A percentile compares a stretch with the other conserved stretches of the same genome.
Conservation (phyloP, 768 basidiomycete genomes). For the Psilocybe azurescens region DNA sequence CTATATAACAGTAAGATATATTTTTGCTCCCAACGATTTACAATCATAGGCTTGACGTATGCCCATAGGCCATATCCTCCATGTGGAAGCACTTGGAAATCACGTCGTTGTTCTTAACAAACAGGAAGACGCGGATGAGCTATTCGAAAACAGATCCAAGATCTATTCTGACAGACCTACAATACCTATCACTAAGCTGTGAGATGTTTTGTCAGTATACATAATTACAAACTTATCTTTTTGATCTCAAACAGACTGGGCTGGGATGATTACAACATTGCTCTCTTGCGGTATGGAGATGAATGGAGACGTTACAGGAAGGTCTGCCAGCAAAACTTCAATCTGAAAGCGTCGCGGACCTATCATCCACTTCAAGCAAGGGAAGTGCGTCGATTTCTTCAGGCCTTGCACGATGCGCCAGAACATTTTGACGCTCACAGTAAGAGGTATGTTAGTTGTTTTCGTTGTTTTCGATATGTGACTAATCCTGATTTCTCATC, state of each 20-base stretch:
- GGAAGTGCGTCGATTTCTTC: constrained; percentile 34
- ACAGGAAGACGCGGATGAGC: constrained; percentile 21
- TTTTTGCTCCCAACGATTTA: neutral
- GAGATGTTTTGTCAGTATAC: neutral
- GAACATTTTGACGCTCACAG: constrained; percentile 15
- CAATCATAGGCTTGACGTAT: neutral
- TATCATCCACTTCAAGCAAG: constrained; percentile 33
- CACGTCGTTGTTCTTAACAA: constrained; percentile 34
- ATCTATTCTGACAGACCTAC: constrained; percentile 52
- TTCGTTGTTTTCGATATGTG: too few relatives aligned
- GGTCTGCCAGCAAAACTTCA: constrained; percentile 38
- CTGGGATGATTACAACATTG: constrained; percentile 41
- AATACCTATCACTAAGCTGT: constrained; percentile 19
- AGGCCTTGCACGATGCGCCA: constrained; percentile 25
- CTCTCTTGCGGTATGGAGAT: constrained; percentile 37
- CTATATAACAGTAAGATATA: constrained; percentile 19
- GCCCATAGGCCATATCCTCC: constrained; percentile 27
- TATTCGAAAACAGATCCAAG: constrained; percentile 51
- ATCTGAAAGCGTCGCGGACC: constrained; percentile 24
- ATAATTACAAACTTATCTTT: neutral
- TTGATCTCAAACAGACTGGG: constrained; percentile 26
- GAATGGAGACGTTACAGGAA: constrained; percentile 42
- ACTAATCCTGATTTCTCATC: neutral
- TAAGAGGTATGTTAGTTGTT: constrained; percentile 13
- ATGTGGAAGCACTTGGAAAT: constrained; percentile 26